A percentile compares a stretch with the other conserved stretches of the same genome.
Conservation (phyloP, 495 filamentous ascomycete genomes). For the Melanomma pulvis-pyrius region DNA sequence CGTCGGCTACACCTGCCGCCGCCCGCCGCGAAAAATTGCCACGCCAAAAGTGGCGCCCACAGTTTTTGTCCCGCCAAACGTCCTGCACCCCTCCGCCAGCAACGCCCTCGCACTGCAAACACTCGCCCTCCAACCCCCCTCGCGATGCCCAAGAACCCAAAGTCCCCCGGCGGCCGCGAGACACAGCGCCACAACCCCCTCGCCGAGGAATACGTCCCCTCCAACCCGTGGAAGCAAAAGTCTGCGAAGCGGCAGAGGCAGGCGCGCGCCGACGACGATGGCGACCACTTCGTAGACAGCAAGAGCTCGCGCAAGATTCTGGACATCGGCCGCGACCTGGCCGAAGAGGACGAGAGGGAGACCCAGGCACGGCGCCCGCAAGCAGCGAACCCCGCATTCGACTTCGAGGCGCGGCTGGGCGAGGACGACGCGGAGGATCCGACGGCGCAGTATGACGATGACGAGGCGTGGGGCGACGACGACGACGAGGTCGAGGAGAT, state of each 20-base stretch:
- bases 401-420: conserved; percentile 63
- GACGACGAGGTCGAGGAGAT: conserved; percentile 78
- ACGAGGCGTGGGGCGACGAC: conserved; percentile 59
- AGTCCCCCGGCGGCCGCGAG: conserved; percentile 33
- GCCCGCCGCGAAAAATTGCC: conserved; percentile 24
- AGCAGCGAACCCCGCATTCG: conserved; percentile 62
- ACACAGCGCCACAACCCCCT: conserved; percentile 45
- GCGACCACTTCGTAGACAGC: conserved; percentile 78
- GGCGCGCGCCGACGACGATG: conserved; percentile 56
- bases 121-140: neutral
- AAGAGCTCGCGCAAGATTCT: conserved; percentile 86
- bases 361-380: conserved; percentile 42
- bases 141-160: conserved; percentile 41
- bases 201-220: conserved; percentile 47
- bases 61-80: conserved; percentile 24
- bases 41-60: conserved; percentile 16
- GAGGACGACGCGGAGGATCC: conserved; percentile 47
- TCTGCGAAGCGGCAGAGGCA: conserved; percentile 43
- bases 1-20: neutral
- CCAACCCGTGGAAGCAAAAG: conserved; percentile 46
- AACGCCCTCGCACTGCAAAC: neutral
- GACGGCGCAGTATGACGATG: conserved; percentile 54
- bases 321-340: conserved; percentile 78
- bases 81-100: conserved; percentile 1
- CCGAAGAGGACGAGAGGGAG: conserved; percentile 71